phyloP scores from a whole-genome alignment of 129 eudicot species.

The Lactuca sativa region DNA sequence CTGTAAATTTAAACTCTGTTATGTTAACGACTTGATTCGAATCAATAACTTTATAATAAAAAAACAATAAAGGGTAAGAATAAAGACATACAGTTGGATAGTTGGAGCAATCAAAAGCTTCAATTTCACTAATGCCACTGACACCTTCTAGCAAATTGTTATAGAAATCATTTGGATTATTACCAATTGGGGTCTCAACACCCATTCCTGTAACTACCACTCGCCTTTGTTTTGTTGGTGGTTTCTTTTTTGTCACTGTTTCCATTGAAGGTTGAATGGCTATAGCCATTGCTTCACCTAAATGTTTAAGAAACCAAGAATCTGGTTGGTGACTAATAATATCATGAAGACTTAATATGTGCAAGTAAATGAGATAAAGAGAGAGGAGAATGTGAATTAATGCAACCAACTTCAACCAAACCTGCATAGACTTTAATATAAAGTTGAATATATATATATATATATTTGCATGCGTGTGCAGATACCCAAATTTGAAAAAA shows the following conservation, averaged over 20 bases:
- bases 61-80: background rate
- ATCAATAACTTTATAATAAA: background rate
- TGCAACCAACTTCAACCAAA: constrained; percentile 1
- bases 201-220: constrained; percentile 98
- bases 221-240: constrained; percentile 62
- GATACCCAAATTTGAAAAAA: background rate
- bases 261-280: constrained; percentile 73
- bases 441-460: background rate
- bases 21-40: constrained; percentile 6
- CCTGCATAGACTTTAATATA: background rate
- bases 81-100: constrained; percentile 67
- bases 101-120: constrained; percentile 78
- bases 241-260: constrained; percentile 49
- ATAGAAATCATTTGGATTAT: constrained; percentile 66
- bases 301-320: background rate
- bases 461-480: constrained; percentile 11
- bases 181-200: constrained; percentile 83
- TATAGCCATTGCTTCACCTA: constrained; percentile 66
- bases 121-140: constrained; percentile 83
- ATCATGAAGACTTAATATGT: no score
- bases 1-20: constrained; percentile 37
- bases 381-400: background rate
- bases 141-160: constrained; percentile 81
- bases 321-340: background rate
- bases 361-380: background rate